phyloP scores from a whole-genome alignment of 1,139 yeast species.

The Saccharomyces hybrid region DNA sequence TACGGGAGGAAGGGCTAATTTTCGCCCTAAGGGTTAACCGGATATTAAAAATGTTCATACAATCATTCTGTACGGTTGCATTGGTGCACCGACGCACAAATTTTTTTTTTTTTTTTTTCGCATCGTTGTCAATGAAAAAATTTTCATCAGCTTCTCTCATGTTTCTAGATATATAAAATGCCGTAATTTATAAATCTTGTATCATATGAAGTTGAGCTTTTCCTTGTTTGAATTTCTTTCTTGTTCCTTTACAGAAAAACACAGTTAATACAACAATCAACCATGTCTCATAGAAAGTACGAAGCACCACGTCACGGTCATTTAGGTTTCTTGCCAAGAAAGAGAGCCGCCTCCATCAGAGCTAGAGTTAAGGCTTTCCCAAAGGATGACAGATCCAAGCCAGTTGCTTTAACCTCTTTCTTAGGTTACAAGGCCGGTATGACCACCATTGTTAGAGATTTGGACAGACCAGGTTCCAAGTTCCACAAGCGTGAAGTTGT shows the following conservation, averaged over 20 bases:
- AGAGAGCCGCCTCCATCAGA: slow-evolving; percentile 98
- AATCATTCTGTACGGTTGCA: not conserved
- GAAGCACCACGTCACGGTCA: slow-evolving; percentile 99
- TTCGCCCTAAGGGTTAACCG: not conserved
- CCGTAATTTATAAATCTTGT: not conserved
- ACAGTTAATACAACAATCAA: slow-evolving; percentile 11
- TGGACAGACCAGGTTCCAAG: slow-evolving; percentile 99
- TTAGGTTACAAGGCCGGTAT: slow-evolving; percentile 99
- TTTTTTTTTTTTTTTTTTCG: not conserved
- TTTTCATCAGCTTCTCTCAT: not conserved
- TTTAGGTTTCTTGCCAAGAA: slow-evolving; percentile 98
- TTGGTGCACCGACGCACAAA: not conserved
- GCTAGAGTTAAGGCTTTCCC: slow-evolving; percentile 99
- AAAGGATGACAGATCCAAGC: slow-evolving; percentile 95
- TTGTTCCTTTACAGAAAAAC: not conserved
- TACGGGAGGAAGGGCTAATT: too few species aligned
- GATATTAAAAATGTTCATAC: not conserved
- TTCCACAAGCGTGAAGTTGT: slow-evolving; percentile 99
- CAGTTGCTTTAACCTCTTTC: slow-evolving; percentile 98
- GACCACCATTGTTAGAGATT: slow-evolving; percentile 99
- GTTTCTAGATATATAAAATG: not conserved
- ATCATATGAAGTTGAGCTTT: not conserved
- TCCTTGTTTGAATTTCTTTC: not conserved
- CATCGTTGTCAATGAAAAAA: not conserved
- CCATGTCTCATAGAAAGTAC: slow-evolving; percentile 99